Evolutionary conservation across 1,139 yeast genomes (phyloP).

Genomic region (Yamadazyma sp.): DNA sequence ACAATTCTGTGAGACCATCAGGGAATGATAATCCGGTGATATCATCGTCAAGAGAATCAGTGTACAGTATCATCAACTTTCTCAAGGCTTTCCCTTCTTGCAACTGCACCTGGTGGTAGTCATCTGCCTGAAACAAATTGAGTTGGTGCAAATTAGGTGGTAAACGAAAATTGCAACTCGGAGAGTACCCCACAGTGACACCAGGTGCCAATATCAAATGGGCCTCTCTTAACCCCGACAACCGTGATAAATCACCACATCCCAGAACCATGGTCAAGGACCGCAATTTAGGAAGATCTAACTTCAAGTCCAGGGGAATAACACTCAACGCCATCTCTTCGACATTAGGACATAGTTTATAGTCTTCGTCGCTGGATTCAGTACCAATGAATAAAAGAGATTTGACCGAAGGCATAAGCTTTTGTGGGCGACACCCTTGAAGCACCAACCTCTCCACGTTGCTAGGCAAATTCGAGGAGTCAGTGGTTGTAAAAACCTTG

Average conservation of each 20-base stretch:
- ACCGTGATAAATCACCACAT: constrained; percentile 1
- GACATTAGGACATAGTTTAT: not conserved
- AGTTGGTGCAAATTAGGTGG: not conserved
- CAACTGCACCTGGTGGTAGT: not conserved
- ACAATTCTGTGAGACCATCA: not conserved
- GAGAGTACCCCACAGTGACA: not conserved
- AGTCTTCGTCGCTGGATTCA: too few relatives aligned
- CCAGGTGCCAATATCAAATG: not conserved
- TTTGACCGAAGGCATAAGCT: not conserved
- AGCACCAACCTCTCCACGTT: not conserved
- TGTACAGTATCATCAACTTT: not conserved
- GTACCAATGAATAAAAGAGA: not conserved
- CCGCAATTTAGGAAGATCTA: too few relatives aligned
- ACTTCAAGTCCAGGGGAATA: not conserved
- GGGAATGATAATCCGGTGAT: not conserved
- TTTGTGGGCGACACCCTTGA: not conserved
- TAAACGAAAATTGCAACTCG: not conserved
- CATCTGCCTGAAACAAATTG: not conserved
- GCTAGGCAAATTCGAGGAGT: not conserved
- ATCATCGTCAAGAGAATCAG: not conserved
- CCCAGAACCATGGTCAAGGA: not conserved
- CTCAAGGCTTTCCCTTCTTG: not conserved
- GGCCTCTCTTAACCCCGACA: not conserved
- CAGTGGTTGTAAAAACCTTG: not conserved
- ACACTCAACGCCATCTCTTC: not conserved